Percentiles rank a stretch among this genome's conserved stretches.
Evolutionary conservation across 345 rosid species (phyloP).

Genomic region (Gynandropsis gynandra): DNA sequence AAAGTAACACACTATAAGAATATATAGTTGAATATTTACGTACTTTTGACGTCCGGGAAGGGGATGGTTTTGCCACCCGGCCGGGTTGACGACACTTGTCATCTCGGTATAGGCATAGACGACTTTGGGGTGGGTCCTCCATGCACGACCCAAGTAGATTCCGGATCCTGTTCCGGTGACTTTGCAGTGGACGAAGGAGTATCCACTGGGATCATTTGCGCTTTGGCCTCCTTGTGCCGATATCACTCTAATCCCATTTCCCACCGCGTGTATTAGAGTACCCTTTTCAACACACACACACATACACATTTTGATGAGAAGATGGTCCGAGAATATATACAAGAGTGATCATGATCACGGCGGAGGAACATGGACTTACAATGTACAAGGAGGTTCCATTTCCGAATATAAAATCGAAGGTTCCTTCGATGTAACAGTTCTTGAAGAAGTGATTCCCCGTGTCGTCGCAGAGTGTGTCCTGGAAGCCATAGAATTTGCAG

Average conservation of each 20-base stretch:
- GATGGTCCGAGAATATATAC: background rate
- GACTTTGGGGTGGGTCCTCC: conserved; percentile 43
- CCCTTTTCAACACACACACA: conserved; percentile 22
- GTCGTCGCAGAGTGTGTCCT: conserved; percentile 54
- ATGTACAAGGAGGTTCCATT: conserved; percentile 37
- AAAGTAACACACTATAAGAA: no score
- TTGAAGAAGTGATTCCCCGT: conserved; percentile 57
- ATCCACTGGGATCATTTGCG: conserved; percentile 36
- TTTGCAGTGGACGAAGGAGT: conserved; percentile 47
- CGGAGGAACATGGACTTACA: conserved; percentile 36
- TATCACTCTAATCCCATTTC: conserved; percentile 33
- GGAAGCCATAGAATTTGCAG: conserved; percentile 41
- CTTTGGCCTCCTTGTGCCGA: conserved; percentile 44
- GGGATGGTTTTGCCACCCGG: conserved; percentile 44
- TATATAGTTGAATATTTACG: background rate
- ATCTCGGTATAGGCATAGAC: conserved; percentile 45
- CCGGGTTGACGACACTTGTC: conserved; percentile 28
- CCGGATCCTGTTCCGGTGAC: conserved; percentile 35
- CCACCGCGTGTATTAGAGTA: conserved; percentile 31
- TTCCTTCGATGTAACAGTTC: conserved; percentile 67
- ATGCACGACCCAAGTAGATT: conserved; percentile 57
- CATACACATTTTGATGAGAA: background rate
- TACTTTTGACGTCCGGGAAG: conserved; percentile 32
- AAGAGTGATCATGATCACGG: conserved; percentile 17
- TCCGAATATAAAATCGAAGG: conserved; percentile 75